A percentile compares a stretch with the other conserved stretches of the same genome.
Conservation (phyloP, 2,329 filamentous ascomycete species). For the Fusarium protoensiforme region DNA sequence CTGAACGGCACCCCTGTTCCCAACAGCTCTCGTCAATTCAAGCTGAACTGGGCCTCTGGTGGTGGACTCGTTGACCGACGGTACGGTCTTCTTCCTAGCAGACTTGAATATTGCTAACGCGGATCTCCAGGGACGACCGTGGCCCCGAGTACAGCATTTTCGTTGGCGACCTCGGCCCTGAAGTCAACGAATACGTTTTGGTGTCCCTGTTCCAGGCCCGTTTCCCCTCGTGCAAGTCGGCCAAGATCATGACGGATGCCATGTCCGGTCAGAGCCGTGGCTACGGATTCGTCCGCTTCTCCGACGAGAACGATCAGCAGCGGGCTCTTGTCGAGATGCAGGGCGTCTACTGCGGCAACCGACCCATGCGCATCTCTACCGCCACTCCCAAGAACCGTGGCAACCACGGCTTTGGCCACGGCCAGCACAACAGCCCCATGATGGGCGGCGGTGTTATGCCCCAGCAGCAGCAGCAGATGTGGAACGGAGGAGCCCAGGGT, state of each 20-base stretch:
- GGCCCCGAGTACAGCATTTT: conserved; percentile 98
- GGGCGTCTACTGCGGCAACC: conserved; percentile 98
- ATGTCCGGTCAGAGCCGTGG: conserved; percentile 97
- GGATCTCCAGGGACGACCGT: conserved; percentile 81
- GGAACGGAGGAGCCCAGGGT: conserved; percentile 43
- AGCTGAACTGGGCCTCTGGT: conserved; percentile 99
- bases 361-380: conserved; percentile 98
- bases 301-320: conserved; percentile 95
- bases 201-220: conserved; percentile 97
- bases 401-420: conserved; percentile 54
- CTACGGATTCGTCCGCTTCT: conserved; percentile 98
- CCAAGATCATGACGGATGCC: conserved; percentile 99
- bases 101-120: neutral
- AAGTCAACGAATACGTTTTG: conserved; percentile 98
- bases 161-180: conserved; percentile 95
- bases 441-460: conserved; percentile 55
- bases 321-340: conserved; percentile 98
- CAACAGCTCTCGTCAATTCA: conserved; percentile 95
- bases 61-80: conserved; percentile 94
- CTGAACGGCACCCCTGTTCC: conserved; percentile 91
- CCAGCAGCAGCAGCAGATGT: conserved; percentile 57
- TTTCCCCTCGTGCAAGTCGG: conserved; percentile 97
- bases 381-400: conserved; percentile 92
- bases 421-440: conserved; percentile 59
- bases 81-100: conserved; percentile 58